Percentiles rank a stretch among this genome's conserved stretches.
Evolutionary conservation across 2,329 filamentous ascomycete genomes (phyloP).

Genomic region (Aspergillus flavus): DNA sequence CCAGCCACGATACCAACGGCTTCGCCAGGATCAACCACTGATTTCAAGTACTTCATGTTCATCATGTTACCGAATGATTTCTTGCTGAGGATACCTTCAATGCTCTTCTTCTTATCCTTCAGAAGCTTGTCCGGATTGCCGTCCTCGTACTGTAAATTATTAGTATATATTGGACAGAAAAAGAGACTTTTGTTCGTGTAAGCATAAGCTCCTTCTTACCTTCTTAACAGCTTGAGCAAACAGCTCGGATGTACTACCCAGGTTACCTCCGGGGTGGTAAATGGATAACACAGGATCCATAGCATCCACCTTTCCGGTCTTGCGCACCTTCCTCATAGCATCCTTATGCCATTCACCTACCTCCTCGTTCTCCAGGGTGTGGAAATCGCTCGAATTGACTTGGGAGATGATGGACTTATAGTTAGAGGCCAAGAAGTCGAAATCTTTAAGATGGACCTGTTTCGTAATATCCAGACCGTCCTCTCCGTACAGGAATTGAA

Average conservation of each 20-base stretch:
- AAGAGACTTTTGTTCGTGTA: constrained; percentile 19
- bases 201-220: constrained; percentile 38
- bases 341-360: constrained; percentile 63
- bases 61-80: constrained; percentile 83
- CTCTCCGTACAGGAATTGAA: constrained; percentile 96
- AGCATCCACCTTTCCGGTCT: constrained; percentile 66
- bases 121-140: constrained; percentile 67
- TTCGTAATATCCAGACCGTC: constrained; percentile 94
- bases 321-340: constrained; percentile 77
- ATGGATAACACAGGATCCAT: constrained; percentile 75
- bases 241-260: constrained; percentile 85
- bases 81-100: constrained; percentile 52
- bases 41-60: constrained; percentile 89
- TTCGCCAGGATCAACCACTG: constrained; percentile 90
- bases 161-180: not conserved
- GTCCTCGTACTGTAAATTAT: constrained; percentile 67
- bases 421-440: constrained; percentile 87
- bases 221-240: constrained; percentile 72
- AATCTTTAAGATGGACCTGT: constrained; percentile 86
- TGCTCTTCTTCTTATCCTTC: constrained; percentile 60
- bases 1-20: constrained; percentile 96
- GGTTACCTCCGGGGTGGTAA: constrained; percentile 74
- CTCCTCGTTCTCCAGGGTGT: constrained; percentile 67
- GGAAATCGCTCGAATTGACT: constrained; percentile 63
- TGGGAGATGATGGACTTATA: constrained; percentile 77